Evolutionary conservation across 2,329 filamentous ascomycete genomes (phyloP).

Genomic region (Shiraia sp.): DNA sequence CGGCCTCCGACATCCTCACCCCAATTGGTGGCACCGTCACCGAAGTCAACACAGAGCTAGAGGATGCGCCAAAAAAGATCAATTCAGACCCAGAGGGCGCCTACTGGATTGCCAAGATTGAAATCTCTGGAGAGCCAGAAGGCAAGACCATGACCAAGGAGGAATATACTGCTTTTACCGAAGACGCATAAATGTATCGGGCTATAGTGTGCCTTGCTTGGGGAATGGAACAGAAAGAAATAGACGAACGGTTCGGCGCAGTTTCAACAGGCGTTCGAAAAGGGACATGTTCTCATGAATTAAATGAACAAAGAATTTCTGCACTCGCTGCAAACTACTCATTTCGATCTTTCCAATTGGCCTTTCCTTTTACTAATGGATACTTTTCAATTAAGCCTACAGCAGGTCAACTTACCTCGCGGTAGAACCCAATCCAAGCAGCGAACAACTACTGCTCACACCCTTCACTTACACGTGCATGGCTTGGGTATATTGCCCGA

Average conservation of each 20-base stretch:
- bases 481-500: no score
- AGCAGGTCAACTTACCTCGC: no score
- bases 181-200: conserved; percentile 44
- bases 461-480: no score
- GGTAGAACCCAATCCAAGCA: no score
- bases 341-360: no score
- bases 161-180: conserved; percentile 77
- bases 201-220: background rate
- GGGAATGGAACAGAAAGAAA: background rate
- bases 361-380: no score
- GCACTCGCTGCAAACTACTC: no score
- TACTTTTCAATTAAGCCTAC: no score
- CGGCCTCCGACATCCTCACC: conserved; percentile 93
- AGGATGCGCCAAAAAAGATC: conserved; percentile 84
- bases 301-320: background rate
- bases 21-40: conserved; percentile 79
- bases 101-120: conserved; percentile 91
- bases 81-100: conserved; percentile 89
- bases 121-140: conserved; percentile 69
- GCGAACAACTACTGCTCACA: no score
- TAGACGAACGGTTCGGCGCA: background rate
- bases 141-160: conserved; percentile 71
- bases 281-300: background rate
- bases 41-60: conserved; percentile 72
- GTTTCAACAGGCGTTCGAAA: background rate